Conservation (phyloP, 2,329 filamentous ascomycete genomes). For the Colletotrichum navitas region DNA sequence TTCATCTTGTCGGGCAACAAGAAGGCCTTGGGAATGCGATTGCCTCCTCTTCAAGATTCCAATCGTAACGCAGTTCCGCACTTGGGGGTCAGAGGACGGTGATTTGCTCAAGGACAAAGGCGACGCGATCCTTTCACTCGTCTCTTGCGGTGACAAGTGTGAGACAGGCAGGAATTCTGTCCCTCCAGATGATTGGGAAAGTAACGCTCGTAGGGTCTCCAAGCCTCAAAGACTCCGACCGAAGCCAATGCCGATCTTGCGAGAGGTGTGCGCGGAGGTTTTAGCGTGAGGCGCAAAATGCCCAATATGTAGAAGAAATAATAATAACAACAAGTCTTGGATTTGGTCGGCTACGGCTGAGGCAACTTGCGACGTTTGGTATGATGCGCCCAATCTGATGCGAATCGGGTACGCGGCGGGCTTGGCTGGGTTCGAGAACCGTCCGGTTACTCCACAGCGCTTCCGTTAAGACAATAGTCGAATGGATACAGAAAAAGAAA, state of each 20-base stretch:
- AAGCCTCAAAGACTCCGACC: slow-evolving; percentile 1
- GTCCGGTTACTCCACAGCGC: slow-evolving; percentile 2
- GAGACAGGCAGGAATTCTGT: slow-evolving; percentile 31
- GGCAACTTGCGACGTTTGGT: slow-evolving; percentile 6
- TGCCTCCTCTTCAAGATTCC: slow-evolving; percentile 22
- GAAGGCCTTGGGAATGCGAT: slow-evolving; percentile 43
- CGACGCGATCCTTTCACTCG: slow-evolving; percentile 18
- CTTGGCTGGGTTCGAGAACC: slow-evolving; percentile 28
- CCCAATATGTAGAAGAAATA: background rate
- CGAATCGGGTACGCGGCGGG: slow-evolving; percentile 19
- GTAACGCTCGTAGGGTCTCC: slow-evolving; percentile 23
- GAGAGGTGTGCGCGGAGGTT: background rate
- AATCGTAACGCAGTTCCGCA: slow-evolving; percentile 4
- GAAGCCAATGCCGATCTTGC: slow-evolving; percentile 13
- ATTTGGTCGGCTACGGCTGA: background rate
- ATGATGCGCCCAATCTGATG: slow-evolving; percentile 12
- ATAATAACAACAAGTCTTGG: background rate
- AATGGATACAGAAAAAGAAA: slow-evolving; percentile 22
- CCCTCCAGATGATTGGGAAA: slow-evolving; percentile 7
- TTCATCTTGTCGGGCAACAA: slow-evolving; percentile 54
- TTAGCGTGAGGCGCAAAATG: background rate
- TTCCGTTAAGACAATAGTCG: slow-evolving; percentile 8
- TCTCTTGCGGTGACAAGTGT: slow-evolving; percentile 18
- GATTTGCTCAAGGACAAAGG: slow-evolving; percentile 25
- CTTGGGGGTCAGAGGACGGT: background rate